Base-by-base conservation (phyloP, 164 flowering plant genomes). In the Vitis riparia region DNA sequence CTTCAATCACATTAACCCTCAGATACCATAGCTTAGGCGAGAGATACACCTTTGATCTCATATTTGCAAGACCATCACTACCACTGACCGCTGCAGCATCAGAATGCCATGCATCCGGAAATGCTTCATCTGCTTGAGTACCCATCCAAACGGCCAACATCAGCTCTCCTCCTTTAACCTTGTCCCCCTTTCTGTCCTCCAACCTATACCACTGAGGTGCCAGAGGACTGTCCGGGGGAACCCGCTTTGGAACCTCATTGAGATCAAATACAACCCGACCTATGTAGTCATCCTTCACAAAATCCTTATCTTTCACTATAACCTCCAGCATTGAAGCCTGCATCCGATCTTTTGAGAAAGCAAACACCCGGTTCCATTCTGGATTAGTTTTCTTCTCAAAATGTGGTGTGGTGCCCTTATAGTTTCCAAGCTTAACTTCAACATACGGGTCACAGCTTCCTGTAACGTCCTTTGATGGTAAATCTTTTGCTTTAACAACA, bases 111-210 rank as follows among this genome's bases (percentile, higher is more conserved):
- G 94, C 92, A 52, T 91, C 96, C 0, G 92, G 84, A 75, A 89
- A 92, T 5, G 90, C 96, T 75, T 92, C 97, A 69, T 92, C 98
- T 0, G 94, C 98, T 64, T 93, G 98, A 55, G 97, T 91, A 5
- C 98, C 97, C 76, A 84, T 84, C 98, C 98, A 93, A 12, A 91
- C 89, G 9, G 97, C 89, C 65, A 88, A 75, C 98, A 93, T 93
- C 49, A 93, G 71, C 75, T 93, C 98, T n/a, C 94, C 98, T n/a
- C 94, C 96, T 51, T 77, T 92, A 2, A 65, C 74, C 75, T 87
- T 89, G n/a, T 81, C 85, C 27, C 91, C 91, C 59, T 80, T 85
- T 67, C 71, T 82, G 52, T 91, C 92, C 65, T 88, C 94, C 75
- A 91, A 64, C 71, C 90, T 71, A 66, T 91, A 89, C 97, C 94